Evolutionary conservation across 2,329 filamentous ascomycete species (phyloP).

Genomic region (Aspergillus puulaauensis): DNA sequence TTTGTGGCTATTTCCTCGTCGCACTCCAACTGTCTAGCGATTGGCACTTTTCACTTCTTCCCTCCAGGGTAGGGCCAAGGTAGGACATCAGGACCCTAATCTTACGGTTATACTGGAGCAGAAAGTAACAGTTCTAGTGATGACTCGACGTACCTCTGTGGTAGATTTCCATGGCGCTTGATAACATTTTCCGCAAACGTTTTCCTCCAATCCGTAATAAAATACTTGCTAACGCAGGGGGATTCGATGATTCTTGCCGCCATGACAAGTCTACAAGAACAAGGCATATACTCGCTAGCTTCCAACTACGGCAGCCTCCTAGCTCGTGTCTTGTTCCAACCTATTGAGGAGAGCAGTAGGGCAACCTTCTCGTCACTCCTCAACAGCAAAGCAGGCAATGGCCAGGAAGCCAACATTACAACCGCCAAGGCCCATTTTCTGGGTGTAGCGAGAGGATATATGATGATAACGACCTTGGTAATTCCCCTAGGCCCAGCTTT

Average conservation of each 20-base stretch:
- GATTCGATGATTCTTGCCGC: constrained; percentile 84
- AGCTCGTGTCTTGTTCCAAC: constrained; percentile 87
- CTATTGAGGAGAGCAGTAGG: constrained; percentile 89
- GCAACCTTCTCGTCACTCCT: constrained; percentile 85
- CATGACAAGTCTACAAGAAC: constrained; percentile 73
- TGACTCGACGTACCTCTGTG: constrained; percentile 50
- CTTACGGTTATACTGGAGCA: neutral
- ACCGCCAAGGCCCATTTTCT: constrained; percentile 33
- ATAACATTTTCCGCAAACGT: constrained; percentile 75
- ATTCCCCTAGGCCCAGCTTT: constrained; percentile 71
- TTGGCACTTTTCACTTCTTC: constrained; percentile 69
- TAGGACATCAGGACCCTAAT: constrained; percentile 24
- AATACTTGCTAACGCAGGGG: constrained; percentile 91
- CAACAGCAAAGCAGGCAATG: constrained; percentile 34
- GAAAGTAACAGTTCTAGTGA: constrained; percentile 22
- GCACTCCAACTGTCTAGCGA: constrained; percentile 56
- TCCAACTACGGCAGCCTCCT: constrained; percentile 92
- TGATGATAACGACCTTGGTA: constrained; percentile 68
- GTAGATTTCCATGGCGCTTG: constrained; percentile 68
- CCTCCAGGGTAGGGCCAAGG: constrained; percentile 44
- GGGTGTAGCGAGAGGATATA: constrained; percentile 68
- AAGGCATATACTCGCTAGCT: constrained; percentile 89
- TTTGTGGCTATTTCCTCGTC: constrained; percentile 67
- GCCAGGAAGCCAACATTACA: constrained; percentile 19
- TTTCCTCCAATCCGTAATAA: constrained; percentile 83